Evolutionary conservation across 345 rosid species (phyloP).

Genomic region (Eucalyptus polybractea): DNA sequence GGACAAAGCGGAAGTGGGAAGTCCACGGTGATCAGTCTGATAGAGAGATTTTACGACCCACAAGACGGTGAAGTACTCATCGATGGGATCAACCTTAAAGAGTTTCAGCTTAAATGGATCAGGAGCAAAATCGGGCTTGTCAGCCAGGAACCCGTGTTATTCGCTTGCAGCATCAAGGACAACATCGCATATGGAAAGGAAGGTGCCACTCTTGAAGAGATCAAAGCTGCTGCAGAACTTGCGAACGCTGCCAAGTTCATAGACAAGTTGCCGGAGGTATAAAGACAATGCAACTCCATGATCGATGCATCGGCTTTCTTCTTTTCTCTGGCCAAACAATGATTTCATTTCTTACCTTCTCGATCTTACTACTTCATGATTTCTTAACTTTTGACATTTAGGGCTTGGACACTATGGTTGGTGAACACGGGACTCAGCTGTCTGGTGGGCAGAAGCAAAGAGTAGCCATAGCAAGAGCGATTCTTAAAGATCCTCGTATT

Average conservation of each 20-base stretch:
- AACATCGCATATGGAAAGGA: conserved; percentile 30
- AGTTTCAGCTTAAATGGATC: conserved; percentile 20
- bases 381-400: not conserved
- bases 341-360: not conserved
- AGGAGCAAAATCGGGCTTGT: conserved; percentile 25
- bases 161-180: conserved; percentile 14
- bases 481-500: conserved; percentile 20
- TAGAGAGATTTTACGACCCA: conserved; percentile 27
- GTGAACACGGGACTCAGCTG: conserved; percentile 33
- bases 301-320: not conserved
- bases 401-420: conserved; percentile 38
- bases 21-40: conserved; percentile 16
- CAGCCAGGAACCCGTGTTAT: conserved; percentile 22
- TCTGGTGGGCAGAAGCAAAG: conserved; percentile 43
- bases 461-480: conserved; percentile 30
- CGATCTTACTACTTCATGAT: not conserved
- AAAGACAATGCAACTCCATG: not conserved
- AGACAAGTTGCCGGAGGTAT: conserved; percentile 23
- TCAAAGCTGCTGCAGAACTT: conserved; percentile 13
- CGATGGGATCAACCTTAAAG: conserved; percentile 15
- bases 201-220: conserved; percentile 15
- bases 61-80: conserved; percentile 10
- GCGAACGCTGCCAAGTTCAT: conserved; percentile 31
- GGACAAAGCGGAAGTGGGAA: conserved; percentile 34
- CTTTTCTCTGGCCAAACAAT: not conserved